Evolutionary conservation across 1,284 basidiomycete genomes (phyloP).

Genomic region (Xerocomus nothofagi): DNA sequence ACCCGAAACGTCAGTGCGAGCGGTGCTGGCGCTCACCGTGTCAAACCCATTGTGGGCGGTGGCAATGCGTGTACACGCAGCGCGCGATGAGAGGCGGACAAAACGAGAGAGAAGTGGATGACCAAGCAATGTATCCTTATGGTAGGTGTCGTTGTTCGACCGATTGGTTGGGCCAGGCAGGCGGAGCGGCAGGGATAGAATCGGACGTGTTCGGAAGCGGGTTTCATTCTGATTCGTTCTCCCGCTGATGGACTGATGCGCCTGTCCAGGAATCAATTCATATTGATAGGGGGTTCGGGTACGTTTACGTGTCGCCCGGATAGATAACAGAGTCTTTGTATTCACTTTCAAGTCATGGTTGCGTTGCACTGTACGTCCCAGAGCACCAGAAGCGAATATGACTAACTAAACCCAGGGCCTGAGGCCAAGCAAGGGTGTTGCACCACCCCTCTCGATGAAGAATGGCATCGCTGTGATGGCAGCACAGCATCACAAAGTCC

Average conservation of each 20-base stretch:
- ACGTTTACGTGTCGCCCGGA: slow-evolving; percentile 2
- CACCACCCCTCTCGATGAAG: background rate
- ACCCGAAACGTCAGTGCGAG: slow-evolving; percentile 4
- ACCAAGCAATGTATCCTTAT: background rate
- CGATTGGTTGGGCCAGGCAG: too few relatives aligned
- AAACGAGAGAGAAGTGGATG: slow-evolving; percentile 4
- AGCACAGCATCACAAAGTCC: background rate
- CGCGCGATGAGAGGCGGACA: slow-evolving; percentile 1
- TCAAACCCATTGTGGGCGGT: background rate
- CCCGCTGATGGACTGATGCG: background rate
- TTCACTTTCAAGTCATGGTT: background rate
- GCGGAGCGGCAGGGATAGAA: background rate
- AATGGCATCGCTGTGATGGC: background rate
- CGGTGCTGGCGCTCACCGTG: background rate
- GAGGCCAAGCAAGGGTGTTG: background rate
- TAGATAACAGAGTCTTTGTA: too few relatives aligned
- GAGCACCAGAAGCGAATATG: background rate
- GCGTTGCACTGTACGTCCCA: background rate
- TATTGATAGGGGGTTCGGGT: slow-evolving; percentile 10
- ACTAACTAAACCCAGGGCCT: background rate
- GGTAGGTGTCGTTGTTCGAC: background rate
- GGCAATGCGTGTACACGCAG: background rate
- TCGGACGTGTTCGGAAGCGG: background rate
- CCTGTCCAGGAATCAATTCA: slow-evolving; percentile 4
- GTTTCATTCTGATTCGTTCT: background rate